Evolutionary conservation across 768 basidiomycete genomes (phyloP), one percentile per base, ranked within the genome.

Genomic region (Tylopilus felleus): DNA sequence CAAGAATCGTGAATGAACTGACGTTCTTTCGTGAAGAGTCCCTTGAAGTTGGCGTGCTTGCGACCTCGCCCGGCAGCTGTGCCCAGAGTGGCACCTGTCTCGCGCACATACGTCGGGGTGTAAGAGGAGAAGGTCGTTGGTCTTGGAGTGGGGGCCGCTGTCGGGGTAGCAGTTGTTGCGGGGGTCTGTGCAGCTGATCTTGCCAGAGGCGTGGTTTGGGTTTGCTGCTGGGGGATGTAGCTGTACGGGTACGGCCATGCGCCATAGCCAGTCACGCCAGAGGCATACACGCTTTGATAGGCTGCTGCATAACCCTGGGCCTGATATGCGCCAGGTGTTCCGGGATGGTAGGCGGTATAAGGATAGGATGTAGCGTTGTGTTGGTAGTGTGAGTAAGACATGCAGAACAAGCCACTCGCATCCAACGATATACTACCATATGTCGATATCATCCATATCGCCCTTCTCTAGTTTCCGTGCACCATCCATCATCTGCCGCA

Each of bases 21-120:
- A 90, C 90, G 70, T 73, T 93, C 90, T 81, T 90, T 91, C 2
- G 82, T 78, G 62, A 93, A 93, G 51, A 88, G 67, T 3, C 90
- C 90, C 60, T 82, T 86, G 62, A 86, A 73, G 64, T 81, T 87
- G 27, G 86, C 79, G 63, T 84, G 82, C 66, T 83, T 86, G 61
- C 82, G 77, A 47, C 79, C 78, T 27, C 86, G 75, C 35, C 76
- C 76, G 36, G 75, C 64, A 1, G 70, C 67, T 13, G 75, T 63
- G 41, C 75, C 70, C 17, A 60, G 53, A 19, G 51, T 33, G 23
- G 74, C 71, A 10, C 67, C 72, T 29, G 69, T 76, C 53, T 88
- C 87, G 43, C 83, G 71, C 29, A 65, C 60, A 48, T 77, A 73
- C 2, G 77, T 72, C 28, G 84, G 80, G 2, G 80, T 76, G 60